These are phyloP conservation scores for Myrmaecium sp. DNA, from an alignment of 2,329 filamentous ascomycete genomes.

Conservation along the genomic window DNA sequence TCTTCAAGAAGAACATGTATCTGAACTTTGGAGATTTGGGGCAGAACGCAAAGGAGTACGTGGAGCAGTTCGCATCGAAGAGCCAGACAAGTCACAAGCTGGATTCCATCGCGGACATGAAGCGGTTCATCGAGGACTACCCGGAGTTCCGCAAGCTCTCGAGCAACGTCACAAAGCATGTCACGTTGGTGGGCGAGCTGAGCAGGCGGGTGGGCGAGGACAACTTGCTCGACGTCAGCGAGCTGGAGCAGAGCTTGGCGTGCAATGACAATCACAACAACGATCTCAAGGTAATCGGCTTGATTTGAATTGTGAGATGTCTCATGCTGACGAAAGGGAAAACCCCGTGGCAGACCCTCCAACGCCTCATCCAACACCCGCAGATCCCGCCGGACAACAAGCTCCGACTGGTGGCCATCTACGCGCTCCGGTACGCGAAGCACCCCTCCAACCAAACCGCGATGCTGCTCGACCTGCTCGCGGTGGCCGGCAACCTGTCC, in stretches of 20 bases:
- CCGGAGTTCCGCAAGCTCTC: slow-evolving; percentile 95
- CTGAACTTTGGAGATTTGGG: slow-evolving; percentile 93
- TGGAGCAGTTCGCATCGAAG: slow-evolving; percentile 93
- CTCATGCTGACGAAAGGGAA: background rate
- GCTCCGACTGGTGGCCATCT: slow-evolving; percentile 79
- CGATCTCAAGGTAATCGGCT: slow-evolving; percentile 58
- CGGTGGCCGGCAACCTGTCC: slow-evolving; percentile 67
- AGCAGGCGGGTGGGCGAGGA: slow-evolving; percentile 76
- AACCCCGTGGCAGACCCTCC: slow-evolving; percentile 48
- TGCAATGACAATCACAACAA: slow-evolving; percentile 89
- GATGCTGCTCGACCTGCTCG: slow-evolving; percentile 72
- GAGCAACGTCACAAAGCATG: slow-evolving; percentile 96
- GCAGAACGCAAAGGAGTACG: slow-evolving; percentile 95
- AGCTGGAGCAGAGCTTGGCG: slow-evolving; percentile 88
- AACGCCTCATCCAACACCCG: slow-evolving; percentile 69
- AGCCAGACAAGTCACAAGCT: slow-evolving; percentile 95
- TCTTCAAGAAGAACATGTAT: slow-evolving; percentile 99
- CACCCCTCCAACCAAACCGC: slow-evolving; percentile 69
- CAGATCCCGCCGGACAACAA: slow-evolving; percentile 68
- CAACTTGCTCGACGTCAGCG: slow-evolving; percentile 84
- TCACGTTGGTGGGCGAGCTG: slow-evolving; percentile 85
- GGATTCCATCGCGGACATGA: slow-evolving; percentile 97
- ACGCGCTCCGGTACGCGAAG: slow-evolving; percentile 81
- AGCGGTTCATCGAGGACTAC: slow-evolving; percentile 96
- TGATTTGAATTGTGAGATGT: background rate